Evolutionary conservation across 2,329 filamentous ascomycete species (phyloP), one percentile per base, ranked within the genome.

Genomic region (Trichoderma atrobrunneum): DNA sequence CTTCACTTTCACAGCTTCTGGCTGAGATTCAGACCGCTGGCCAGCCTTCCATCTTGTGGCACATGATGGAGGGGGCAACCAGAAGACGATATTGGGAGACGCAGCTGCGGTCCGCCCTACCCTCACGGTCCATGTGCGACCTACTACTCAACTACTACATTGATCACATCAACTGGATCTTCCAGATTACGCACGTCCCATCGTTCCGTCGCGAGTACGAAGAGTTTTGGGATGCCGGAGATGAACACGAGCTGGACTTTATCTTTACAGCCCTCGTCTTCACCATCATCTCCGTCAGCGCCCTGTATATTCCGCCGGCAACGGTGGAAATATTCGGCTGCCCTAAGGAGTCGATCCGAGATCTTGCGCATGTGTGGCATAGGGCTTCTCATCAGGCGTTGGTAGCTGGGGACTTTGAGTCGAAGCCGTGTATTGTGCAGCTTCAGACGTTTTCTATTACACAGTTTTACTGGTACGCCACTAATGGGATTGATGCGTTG

Each of bases 401-500:
- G 14, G 65, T 77, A 34, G 75, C 77, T 1, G 78, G 78, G 1
- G 74, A 76, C 7, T 80, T 73, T 51, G 78, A 80, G 57, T 73
- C 76, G 5, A 76, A 74, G 26, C 78, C 78, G 10, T 75, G 70
- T 39, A 63, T 80, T 26, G 74, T 73, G 21, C 77, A 79, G 60
- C 71, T 80, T 21, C 76, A 78, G 63, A 77, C 77, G 5, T 80
- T 79, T 67, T 66, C 78, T 18, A 73, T 77, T 21, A 77, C 78
- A 7, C 79, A 80, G 73, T 62, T 77, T 21, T 80, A 80, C 43
- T 79, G 78, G 78, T 73, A 79, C 14, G 77, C 76, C n/a, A 80
- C 78, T 0, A 79, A 79, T 39, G 75, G 78, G 28, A 74, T 78
- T 34, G 79, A 80, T 60, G 74, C 74, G 10, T n/a, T 80, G 48